phyloP scores from a whole-genome alignment of 2,329 filamentous ascomycete genomes.

The Dactylonectria estremocensis region DNA sequence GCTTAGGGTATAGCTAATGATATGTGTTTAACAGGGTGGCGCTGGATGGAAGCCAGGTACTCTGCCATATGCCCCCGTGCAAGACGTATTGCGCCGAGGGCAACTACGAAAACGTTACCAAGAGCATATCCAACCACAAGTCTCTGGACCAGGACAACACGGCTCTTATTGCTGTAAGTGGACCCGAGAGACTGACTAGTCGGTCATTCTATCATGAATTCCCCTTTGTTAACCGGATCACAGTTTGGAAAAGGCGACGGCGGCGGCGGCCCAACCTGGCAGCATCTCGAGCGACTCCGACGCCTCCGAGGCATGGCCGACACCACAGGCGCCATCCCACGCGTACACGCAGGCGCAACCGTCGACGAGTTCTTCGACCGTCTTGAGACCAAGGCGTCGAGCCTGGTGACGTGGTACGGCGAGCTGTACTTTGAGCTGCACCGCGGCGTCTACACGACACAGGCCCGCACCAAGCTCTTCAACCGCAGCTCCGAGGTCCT shows the following conservation, averaged over 20 bases:
- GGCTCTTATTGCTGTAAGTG: constrained; percentile 74
- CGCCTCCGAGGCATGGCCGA: constrained; percentile 94
- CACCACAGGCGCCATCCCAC: constrained; percentile 82
- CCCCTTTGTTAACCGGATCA: constrained; percentile 72
- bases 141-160: constrained; percentile 90
- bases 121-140: constrained; percentile 89
- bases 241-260: constrained; percentile 95
- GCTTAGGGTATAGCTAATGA: background rate
- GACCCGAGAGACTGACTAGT: background rate
- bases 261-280: constrained; percentile 93
- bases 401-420: constrained; percentile 97
- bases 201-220: constrained; percentile 78
- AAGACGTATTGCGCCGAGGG: constrained; percentile 97
- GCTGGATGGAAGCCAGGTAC: constrained; percentile 94
- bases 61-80: constrained; percentile 96
- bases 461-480: constrained; percentile 96
- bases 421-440: constrained; percentile 99
- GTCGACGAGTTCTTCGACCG: constrained; percentile 96
- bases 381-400: constrained; percentile 82
- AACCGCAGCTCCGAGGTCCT: constrained; percentile 90
- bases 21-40: constrained; percentile 82
- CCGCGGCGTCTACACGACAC: constrained; percentile 96
- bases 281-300: constrained; percentile 94
- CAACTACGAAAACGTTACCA: constrained; percentile 91
- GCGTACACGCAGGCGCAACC: constrained; percentile 88